A percentile compares a stretch with the other conserved stretches of the same genome.
Evolutionary conservation across 208 protist species (phyloP).

Genomic region (Wallacemonas sp.): DNA sequence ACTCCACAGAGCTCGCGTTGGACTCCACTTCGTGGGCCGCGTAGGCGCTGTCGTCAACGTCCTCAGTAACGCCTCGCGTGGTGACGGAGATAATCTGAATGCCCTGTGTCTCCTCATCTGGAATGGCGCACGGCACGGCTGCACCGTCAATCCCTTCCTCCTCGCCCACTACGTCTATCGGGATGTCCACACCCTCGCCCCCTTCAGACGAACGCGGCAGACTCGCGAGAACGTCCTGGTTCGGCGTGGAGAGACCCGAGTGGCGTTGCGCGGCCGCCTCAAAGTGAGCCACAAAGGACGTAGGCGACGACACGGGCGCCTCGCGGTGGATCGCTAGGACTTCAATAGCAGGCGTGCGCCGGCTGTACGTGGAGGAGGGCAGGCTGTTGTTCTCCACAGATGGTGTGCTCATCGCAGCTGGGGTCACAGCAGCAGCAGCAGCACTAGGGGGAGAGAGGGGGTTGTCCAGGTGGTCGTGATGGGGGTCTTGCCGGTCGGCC

Average conservation of each 20-base stretch:
- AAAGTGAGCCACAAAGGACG: slow-evolving; percentile 2
- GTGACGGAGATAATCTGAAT: too few species aligned
- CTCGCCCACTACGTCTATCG: slow-evolving; percentile 23
- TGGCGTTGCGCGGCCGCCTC: background rate
- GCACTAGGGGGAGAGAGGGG: background rate
- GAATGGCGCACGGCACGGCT: too few species aligned
- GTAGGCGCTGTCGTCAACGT: slow-evolving; percentile 82
- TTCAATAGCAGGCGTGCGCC: background rate
- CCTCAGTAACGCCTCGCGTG: slow-evolving; percentile 88
- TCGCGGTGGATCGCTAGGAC: slow-evolving; percentile 13
- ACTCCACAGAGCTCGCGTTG: too few species aligned
- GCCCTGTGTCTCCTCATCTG: too few species aligned
- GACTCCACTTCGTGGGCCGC: slow-evolving; percentile 4
- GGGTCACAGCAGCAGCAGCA: background rate
- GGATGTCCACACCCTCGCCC: slow-evolving; percentile 26
- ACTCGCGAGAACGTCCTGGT: slow-evolving; percentile 38
- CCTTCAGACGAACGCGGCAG: slow-evolving; percentile 47
- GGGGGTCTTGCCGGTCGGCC: background rate
- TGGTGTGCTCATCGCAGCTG: background rate
- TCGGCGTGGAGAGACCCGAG: background rate
- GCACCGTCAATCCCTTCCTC: too few species aligned
- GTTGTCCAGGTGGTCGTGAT: background rate
- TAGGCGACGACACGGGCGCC: background rate
- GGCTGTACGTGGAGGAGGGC: background rate
- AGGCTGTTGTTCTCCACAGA: background rate